Evolutionary conservation across 495 filamentous ascomycete species (phyloP), one percentile per base, ranked within the genome.

Genomic region (Hypoxylon lienhwacheense): DNA sequence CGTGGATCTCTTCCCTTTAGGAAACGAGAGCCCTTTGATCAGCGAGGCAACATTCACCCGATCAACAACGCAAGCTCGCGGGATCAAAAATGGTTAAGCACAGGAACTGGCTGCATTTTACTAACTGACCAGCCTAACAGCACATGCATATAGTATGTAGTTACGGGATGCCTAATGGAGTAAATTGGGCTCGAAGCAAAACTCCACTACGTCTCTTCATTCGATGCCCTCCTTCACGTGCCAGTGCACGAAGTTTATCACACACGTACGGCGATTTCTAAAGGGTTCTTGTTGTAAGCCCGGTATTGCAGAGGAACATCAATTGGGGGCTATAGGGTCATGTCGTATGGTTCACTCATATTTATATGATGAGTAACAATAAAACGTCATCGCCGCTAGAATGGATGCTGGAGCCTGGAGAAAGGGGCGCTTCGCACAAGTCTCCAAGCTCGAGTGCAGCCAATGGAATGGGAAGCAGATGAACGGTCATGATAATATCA

Each of bases 51-150:
- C 51, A 52, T 43, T 42, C 41, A 52, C 51, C 51, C 57, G 57
- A 61, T 61, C 57, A 52, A 47, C 58, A 43, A 47, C 49, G 52
- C 41, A 47, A 43, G 47, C 43, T 26, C 52, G 32, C 47, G 42
- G 48, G 25, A 53, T 52, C 11, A 12, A 36, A 24, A 19, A 48
- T 48, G 31, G 25, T 20, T 34, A 42, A 22, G 41, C 42, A 20
- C 52, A 32, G 52, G 16, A n/a, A 41, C 16, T 47, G 33, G 33
- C 46, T 56, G 14, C 40, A 19, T 26, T 44, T 31, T 39, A 47
- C 36, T 24, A 46, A 47, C 46, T 37, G 16, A 46, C 47, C 42
- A 56, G 47, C 51, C 55, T 59, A 36, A 53, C 33, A 56, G 40
- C 43, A 44, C 37, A 31, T 48, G 41, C 42, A 56, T 51, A 43